A percentile compares a stretch with the other conserved stretches of the same genome.
Conservation (phyloP, 306 rosid genomes). For the Casuarina equisetifolia region DNA sequence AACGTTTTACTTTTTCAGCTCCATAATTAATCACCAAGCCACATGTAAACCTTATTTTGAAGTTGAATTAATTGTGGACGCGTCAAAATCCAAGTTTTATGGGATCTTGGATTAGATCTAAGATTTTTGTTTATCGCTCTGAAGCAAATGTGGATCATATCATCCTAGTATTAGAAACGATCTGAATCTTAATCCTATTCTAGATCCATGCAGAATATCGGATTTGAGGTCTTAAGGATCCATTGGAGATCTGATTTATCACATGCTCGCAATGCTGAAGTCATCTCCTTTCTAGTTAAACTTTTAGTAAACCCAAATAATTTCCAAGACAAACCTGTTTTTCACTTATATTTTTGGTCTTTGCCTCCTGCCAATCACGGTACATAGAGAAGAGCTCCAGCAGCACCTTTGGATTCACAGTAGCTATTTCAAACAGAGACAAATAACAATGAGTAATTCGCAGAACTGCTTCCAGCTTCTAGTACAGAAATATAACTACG, state of each 20-base stretch:
- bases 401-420: slow-evolving; percentile 75
- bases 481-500: slow-evolving; percentile 15
- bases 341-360: slow-evolving; percentile 58
- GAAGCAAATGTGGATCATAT: not conserved
- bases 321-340: slow-evolving; percentile 57
- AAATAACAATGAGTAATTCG: slow-evolving; percentile 6
- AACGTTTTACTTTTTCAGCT: not conserved
- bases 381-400: slow-evolving; percentile 86
- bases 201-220: not conserved
- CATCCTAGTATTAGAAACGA: not conserved
- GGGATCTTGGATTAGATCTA: not conserved
- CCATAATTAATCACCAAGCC: not conserved
- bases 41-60: not conserved
- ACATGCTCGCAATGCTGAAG: not conserved
- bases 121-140: not conserved
- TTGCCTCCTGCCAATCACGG: slow-evolving; percentile 76
- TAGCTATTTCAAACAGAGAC: slow-evolving; percentile 44
- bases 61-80: not conserved
- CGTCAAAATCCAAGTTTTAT: not conserved
- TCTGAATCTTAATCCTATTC: not conserved
- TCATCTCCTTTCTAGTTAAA: slow-evolving; percentile 1
- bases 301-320: slow-evolving; percentile 8
- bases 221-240: not conserved
- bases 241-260: slow-evolving; percentile 1
- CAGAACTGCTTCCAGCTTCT: slow-evolving; percentile 4